Evolutionary conservation across 148 eudicot genomes (phyloP).

Genomic region (Camellia lanceoleosa): DNA sequence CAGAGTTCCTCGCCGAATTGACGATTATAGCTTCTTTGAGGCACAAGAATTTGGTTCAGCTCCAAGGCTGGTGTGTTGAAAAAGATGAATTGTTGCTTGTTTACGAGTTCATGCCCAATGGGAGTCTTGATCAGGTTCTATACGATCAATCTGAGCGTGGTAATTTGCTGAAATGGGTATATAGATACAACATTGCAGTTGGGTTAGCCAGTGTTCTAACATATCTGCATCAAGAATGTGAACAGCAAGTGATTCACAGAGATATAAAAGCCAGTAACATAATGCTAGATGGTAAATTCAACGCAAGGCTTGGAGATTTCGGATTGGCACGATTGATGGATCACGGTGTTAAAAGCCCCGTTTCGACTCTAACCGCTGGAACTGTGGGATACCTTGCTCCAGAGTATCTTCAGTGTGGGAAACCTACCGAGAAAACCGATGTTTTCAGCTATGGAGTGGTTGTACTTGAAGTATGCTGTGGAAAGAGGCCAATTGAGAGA

Average conservation of each 20-base stretch:
- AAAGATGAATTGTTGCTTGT: conserved; percentile 48
- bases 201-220: conserved; percentile 81
- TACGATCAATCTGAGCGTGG: conserved; percentile 36
- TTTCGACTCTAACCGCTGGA: conserved; percentile 76
- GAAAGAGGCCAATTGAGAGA: conserved; percentile 71
- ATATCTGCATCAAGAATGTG: conserved; percentile 80
- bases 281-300: conserved; percentile 62
- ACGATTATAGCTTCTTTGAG: conserved; percentile 42
- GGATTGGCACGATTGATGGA: conserved; percentile 86
- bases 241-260: conserved; percentile 77
- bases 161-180: conserved; percentile 48
- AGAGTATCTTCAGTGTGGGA: conserved; percentile 78
- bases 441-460: conserved; percentile 84
- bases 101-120: conserved; percentile 62
- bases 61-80: conserved; percentile 51
- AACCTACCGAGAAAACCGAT: conserved; percentile 78
- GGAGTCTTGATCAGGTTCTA: conserved; percentile 66
- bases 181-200: conserved; percentile 60
- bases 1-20: conserved; percentile 32
- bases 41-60: conserved; percentile 49
- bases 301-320: conserved; percentile 71
- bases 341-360: conserved; percentile 74
- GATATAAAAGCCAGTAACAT: conserved; percentile 74
- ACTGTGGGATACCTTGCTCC: conserved; percentile 93
- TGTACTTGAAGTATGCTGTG: conserved; percentile 72